Percentiles rank a stretch among this genome's conserved stretches.
These are phyloP conservation scores for Aureobasidium sp. DNA, from an alignment of 2,329 filamentous ascomycete genomes.

Conservation along the genomic window DNA sequence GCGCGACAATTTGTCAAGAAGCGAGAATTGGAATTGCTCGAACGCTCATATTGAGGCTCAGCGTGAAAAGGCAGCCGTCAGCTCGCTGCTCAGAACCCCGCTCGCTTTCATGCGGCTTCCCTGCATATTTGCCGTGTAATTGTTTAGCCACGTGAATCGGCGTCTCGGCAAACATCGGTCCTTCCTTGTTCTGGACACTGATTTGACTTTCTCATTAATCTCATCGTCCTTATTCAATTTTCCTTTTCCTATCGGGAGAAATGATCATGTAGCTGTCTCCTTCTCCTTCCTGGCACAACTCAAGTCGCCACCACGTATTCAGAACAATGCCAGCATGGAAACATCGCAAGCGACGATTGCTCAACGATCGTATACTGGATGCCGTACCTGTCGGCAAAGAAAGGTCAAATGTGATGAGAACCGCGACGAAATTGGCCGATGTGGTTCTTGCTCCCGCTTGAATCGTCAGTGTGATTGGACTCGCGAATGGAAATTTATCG, in stretches of 20 bases:
- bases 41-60: not conserved
- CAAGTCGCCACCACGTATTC: not conserved
- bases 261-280: not conserved
- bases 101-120: not conserved
- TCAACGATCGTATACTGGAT: constrained; percentile 6
- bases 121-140: not conserved
- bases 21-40: too few relatives aligned
- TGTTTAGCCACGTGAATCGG: not conserved
- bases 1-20: too few relatives aligned
- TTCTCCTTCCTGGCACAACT: not conserved
- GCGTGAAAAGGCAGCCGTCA: too few relatives aligned
- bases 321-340: constrained; percentile 9
- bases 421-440: constrained; percentile 7
- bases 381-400: constrained; percentile 4
- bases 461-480: constrained; percentile 15
- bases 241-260: not conserved
- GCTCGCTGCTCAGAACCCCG: not conserved
- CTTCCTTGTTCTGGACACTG: not conserved
- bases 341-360: constrained; percentile 6
- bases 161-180: not conserved
- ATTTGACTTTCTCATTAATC: constrained; percentile 1
- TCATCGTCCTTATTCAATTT: not conserved
- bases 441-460: constrained; percentile 15
- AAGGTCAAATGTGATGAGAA: constrained; percentile 17
- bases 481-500: constrained; percentile 15